A percentile compares a stretch with the other conserved stretches of the same genome.
Conservation (phyloP, 805 yeast genomes). For the Citeromyces nyonsensis region DNA sequence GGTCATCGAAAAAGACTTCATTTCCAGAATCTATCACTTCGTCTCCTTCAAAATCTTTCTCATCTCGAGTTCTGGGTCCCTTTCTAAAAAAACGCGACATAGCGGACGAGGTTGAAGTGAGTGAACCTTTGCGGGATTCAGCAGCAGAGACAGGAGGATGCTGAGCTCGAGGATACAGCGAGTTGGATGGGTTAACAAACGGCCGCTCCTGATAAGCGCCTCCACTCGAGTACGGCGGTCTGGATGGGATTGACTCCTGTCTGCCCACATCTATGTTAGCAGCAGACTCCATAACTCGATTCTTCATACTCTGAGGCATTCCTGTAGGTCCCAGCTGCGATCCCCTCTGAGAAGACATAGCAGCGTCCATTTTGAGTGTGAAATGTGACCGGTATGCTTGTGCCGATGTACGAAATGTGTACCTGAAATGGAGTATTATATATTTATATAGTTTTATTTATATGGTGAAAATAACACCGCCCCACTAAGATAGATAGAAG, state of each 20-base stretch:
- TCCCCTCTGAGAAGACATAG: constrained; percentile 10
- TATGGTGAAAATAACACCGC: too few species aligned
- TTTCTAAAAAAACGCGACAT: constrained; percentile 7
- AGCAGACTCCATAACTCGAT: constrained; percentile 20
- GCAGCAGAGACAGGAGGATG: too few species aligned
- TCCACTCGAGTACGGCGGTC: too few species aligned
- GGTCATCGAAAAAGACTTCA: constrained; percentile 46
- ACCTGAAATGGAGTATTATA: background rate
- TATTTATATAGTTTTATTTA: background rate
- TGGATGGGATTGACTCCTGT: constrained; percentile 17
- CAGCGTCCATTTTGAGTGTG: constrained; percentile 16
- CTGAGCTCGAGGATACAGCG: constrained; percentile 14
- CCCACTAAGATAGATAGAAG: too few species aligned
- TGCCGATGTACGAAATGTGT: background rate
- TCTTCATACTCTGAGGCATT: constrained; percentile 13
- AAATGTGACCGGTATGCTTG: background rate
- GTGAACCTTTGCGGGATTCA: background rate
- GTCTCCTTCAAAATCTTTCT: constrained; percentile 10
- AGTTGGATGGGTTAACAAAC: constrained; percentile 28
- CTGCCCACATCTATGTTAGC: constrained; percentile 28
- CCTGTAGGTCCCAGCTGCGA: constrained; percentile 6
- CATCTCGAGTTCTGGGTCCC: constrained; percentile 4
- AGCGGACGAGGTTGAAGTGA: background rate
- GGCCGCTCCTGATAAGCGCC: constrained; percentile 10
- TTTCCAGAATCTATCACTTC: constrained; percentile 15